Percentiles rank a stretch among this genome's conserved stretches.
Evolutionary conservation across 2,329 filamentous ascomycete species (phyloP).

Genomic region (Elsinoe perseae): DNA sequence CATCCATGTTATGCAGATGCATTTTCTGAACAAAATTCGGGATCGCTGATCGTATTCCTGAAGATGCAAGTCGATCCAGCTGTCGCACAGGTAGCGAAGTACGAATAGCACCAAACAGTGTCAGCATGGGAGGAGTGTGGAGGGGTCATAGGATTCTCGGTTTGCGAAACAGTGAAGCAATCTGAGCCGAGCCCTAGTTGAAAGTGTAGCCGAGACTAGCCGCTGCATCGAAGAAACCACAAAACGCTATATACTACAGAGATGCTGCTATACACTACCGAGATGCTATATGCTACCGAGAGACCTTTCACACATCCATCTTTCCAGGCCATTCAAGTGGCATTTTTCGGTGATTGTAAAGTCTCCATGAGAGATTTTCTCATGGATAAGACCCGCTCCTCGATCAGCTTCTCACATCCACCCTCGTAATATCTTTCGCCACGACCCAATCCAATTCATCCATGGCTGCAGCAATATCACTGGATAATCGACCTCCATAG

Average conservation of each 20-base stretch:
- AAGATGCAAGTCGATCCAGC: not conserved
- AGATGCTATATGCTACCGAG: too few species aligned
- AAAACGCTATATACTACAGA: too few species aligned
- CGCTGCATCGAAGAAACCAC: too few species aligned
- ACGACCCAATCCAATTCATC: not conserved
- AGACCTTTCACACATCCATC: too few species aligned
- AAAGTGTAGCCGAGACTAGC: too few species aligned
- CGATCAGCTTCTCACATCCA: too few species aligned
- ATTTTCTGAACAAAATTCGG: slow-evolving; percentile 13
- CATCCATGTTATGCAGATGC: slow-evolving; percentile 33
- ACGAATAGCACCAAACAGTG: not conserved
- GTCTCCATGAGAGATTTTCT: too few species aligned
- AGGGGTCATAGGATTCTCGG: not conserved
- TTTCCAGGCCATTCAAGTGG: too few species aligned
- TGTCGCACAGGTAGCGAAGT: not conserved
- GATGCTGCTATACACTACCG: too few species aligned
- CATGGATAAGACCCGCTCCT: too few species aligned
- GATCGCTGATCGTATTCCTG: not conserved
- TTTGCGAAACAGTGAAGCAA: not conserved
- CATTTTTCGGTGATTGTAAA: too few species aligned
- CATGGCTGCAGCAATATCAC: not conserved
- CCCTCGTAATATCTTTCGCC: too few species aligned
- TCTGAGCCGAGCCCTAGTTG: not conserved
- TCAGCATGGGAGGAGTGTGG: not conserved
- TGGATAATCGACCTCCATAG: not conserved